Conservation (phyloP, 768 basidiomycete genomes). For the Xerocomellus chrysenteron region DNA sequence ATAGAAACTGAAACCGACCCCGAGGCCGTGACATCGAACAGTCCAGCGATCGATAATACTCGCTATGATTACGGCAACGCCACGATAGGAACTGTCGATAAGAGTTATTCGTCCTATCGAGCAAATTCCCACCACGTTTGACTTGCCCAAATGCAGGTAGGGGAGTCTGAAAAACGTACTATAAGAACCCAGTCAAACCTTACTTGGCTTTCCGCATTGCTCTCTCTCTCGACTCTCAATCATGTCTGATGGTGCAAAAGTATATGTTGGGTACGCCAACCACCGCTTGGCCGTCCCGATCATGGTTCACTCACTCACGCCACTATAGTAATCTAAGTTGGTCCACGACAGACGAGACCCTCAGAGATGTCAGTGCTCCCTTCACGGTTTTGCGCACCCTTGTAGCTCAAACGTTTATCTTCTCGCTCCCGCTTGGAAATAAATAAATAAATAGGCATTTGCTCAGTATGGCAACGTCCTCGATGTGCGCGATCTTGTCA, state of each 20-base stretch:
- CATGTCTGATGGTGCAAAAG: slow-evolving; percentile 29
- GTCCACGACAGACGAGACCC: slow-evolving; percentile 30
- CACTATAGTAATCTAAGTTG: slow-evolving; percentile 33
- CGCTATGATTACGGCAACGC: no score
- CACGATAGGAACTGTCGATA: slow-evolving; percentile 12
- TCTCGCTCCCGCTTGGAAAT: not conserved
- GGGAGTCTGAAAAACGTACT: slow-evolving; percentile 35
- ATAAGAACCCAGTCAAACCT: slow-evolving; percentile 29
- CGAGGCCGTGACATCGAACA: not conserved
- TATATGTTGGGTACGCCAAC: slow-evolving; percentile 34
- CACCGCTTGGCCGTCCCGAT: not conserved
- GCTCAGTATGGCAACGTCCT: slow-evolving; percentile 41
- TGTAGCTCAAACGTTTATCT: slow-evolving; percentile 8
- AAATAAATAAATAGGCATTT: slow-evolving; percentile 39
- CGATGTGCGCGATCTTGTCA: slow-evolving; percentile 47
- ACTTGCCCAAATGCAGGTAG: slow-evolving; percentile 28
- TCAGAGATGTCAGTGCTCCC: slow-evolving; percentile 23
- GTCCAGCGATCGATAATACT: not conserved
- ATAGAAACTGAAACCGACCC: no score
- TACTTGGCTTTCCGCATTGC: slow-evolving; percentile 9
- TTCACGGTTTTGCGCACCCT: not conserved
- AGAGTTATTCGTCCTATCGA: not conserved
- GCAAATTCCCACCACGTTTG: slow-evolving; percentile 15
- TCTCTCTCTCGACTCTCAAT: slow-evolving; percentile 13
- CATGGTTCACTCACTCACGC: not conserved